phyloP scores from a whole-genome alignment of 2,329 filamentous ascomycete species.

The Hawksworthiomyces lignivorus region DNA sequence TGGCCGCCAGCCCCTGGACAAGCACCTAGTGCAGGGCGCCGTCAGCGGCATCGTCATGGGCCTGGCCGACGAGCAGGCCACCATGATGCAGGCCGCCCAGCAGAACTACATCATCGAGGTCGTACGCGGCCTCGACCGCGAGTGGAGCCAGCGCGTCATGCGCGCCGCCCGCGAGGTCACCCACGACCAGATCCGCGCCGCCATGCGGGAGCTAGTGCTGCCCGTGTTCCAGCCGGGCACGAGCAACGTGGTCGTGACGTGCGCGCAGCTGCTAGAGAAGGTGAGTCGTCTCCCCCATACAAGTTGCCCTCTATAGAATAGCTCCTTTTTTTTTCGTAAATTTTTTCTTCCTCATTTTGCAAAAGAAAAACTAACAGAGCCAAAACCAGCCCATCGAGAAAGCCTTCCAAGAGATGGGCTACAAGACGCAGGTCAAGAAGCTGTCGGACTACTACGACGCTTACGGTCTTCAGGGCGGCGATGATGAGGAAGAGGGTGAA shows the following conservation, averaged over 20 bases:
- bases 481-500: conserved; percentile 53
- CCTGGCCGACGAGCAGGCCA: conserved; percentile 83
- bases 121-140: conserved; percentile 64
- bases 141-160: conserved; percentile 72
- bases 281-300: conserved; percentile 45
- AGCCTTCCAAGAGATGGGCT: conserved; percentile 67
- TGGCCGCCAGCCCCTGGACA: conserved; percentile 66
- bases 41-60: conserved; percentile 81
- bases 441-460: conserved; percentile 80
- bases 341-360: background rate
- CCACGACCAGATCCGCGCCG: conserved; percentile 66
- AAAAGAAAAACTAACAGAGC: too few relatives aligned
- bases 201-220: conserved; percentile 66
- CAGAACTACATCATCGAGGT: conserved; percentile 79
- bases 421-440: conserved; percentile 66
- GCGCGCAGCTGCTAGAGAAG: conserved; percentile 76
- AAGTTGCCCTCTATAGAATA: too few relatives aligned
- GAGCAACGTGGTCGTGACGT: conserved; percentile 82
- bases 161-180: conserved; percentile 71
- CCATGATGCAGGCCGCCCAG: conserved; percentile 72
- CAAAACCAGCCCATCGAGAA: conserved; percentile 71
- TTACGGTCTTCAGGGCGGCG: conserved; percentile 67
- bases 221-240: conserved; percentile 72
- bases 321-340: background rate
- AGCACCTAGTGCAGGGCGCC: conserved; percentile 77